Conservation (phyloP, 169 alveolate genomes). For the Besnoitia besnoiti region DNA sequence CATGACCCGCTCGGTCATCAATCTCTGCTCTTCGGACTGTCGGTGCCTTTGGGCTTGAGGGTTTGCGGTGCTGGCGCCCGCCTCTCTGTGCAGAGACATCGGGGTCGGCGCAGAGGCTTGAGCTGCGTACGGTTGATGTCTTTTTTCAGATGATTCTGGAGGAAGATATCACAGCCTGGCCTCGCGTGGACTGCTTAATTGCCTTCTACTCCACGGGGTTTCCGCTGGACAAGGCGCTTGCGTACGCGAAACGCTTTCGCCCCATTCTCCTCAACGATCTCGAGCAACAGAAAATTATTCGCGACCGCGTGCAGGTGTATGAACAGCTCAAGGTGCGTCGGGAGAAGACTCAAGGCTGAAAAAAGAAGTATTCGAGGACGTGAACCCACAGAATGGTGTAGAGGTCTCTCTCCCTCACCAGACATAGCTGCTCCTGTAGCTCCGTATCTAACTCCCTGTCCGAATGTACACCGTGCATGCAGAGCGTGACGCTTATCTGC, state of each 20-base stretch:
- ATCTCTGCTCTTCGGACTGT: background rate
- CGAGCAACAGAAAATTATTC: slow-evolving; percentile 72
- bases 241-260: slow-evolving; percentile 78
- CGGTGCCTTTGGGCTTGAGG: background rate
- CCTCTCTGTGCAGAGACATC: background rate
- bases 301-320: slow-evolving; percentile 85
- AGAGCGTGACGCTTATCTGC: no score
- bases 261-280: slow-evolving; percentile 84
- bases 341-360: no score
- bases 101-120: background rate
- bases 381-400: no score
- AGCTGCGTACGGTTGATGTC: background rate
- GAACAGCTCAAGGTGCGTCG: slow-evolving; percentile 72
- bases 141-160: slow-evolving; percentile 52
- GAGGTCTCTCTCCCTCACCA: no score
- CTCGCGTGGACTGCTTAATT: slow-evolving; percentile 90
- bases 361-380: no score
- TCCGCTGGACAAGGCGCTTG: slow-evolving; percentile 86
- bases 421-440: no score
- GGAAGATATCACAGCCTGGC: slow-evolving; percentile 81
- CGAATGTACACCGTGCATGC: no score
- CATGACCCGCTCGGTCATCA: no score
- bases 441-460: no score
- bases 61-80: background rate
- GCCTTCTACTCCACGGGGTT: slow-evolving; percentile 91